These are phyloP conservation scores for Globisporangium middletonii DNA, from an alignment of 352 stramenopile genomes.

Conservation along the genomic window DNA sequence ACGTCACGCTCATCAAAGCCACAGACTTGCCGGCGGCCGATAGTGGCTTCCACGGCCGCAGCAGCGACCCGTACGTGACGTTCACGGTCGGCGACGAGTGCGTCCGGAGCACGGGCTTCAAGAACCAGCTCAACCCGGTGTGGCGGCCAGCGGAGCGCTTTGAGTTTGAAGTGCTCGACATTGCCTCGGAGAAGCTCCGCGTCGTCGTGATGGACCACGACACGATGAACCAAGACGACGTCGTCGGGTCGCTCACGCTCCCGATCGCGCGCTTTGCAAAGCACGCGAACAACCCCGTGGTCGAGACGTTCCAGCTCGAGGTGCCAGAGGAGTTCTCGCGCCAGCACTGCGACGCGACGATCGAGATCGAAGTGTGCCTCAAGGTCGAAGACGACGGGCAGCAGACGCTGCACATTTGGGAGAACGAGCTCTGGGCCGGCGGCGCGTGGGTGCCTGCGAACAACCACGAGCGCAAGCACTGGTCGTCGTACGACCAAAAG, in stretches of 20 bases:
- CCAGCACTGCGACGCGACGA: constrained; percentile 24
- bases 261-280: constrained; percentile 42
- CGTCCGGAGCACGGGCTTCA: constrained; percentile 45
- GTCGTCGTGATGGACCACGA: constrained; percentile 68
- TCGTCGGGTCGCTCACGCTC: constrained; percentile 45
- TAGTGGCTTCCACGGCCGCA: constrained; percentile 36
- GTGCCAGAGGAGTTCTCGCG: constrained; percentile 33
- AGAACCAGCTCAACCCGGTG: constrained; percentile 45
- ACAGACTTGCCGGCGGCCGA: constrained; percentile 65
- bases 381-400: constrained; percentile 48
- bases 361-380: constrained; percentile 40
- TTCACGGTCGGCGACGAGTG: constrained; percentile 46
- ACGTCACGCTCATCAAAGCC: constrained; percentile 59
- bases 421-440: constrained; percentile 57
- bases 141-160: constrained; percentile 73
- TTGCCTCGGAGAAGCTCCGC: constrained; percentile 33
- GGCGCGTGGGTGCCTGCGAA: constrained; percentile 40
- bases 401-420: constrained; percentile 52
- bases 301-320: constrained; percentile 41
- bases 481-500: constrained; percentile 50
- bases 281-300: constrained; percentile 41
- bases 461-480: constrained; percentile 46
- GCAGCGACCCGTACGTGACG: constrained; percentile 70
- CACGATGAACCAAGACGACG: constrained; percentile 55
- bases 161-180: constrained; percentile 55